Percentiles rank a stretch among this genome's conserved stretches.
phyloP scores from a whole-genome alignment of 192 early-diverging fungal genomes.

The Backusella westeae region DNA sequence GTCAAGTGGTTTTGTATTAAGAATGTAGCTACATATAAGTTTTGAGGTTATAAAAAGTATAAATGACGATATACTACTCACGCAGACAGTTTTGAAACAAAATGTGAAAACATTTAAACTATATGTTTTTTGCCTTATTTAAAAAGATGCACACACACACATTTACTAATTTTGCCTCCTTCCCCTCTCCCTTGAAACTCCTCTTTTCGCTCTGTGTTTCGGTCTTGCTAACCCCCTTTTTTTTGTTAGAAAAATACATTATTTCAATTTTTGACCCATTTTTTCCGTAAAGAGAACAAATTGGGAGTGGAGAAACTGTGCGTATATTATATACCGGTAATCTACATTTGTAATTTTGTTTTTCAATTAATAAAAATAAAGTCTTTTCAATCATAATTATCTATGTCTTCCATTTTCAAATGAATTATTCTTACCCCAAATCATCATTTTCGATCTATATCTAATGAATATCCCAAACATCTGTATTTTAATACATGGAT shows the following conservation, averaged over 20 bases:
- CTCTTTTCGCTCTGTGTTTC: neutral
- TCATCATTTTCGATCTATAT: no score
- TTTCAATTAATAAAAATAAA: no score
- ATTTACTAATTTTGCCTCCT: neutral
- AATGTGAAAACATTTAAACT: conserved; percentile 10
- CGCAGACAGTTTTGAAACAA: neutral
- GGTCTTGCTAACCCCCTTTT: neutral
- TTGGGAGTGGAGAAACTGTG: no score
- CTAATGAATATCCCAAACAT: no score
- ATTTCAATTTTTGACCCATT: neutral
- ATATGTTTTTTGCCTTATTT: neutral
- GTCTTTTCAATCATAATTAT: no score
- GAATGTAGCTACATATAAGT: neutral
- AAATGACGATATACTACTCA: conserved; percentile 2
- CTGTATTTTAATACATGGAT: no score
- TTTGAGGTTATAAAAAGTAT: conserved; percentile 1
- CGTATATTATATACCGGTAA: no score
- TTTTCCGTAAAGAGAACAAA: neutral
- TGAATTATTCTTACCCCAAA: no score
- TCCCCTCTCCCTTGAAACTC: neutral
- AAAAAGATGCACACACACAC: neutral
- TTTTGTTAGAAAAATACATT: neutral
- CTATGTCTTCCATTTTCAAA: no score
- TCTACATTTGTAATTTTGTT: no score
- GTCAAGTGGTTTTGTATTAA: conserved; percentile 3